These are phyloP conservation scores for Pichia kluyveri DNA, from an alignment of 805 yeast genomes.

Conservation along the genomic window DNA sequence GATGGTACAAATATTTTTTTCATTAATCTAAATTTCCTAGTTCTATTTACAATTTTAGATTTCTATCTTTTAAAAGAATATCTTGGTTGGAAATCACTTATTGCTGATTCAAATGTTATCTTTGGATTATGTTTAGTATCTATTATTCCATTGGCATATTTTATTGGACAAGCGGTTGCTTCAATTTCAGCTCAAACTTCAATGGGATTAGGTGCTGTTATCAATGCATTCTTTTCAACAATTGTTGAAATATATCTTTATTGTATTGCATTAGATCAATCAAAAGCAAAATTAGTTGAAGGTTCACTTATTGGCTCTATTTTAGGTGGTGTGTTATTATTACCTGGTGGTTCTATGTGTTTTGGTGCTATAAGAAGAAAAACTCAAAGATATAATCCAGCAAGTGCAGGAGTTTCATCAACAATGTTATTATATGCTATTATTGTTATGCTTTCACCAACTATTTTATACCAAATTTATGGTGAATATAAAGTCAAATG, in stretches of 20 bases:
- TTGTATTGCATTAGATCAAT: slow-evolving; percentile 80
- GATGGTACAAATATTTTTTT: slow-evolving; percentile 94
- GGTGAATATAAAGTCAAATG: slow-evolving; percentile 81
- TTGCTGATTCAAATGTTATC: slow-evolving; percentile 56
- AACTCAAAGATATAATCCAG: slow-evolving; percentile 91
- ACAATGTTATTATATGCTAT: slow-evolving; percentile 90
- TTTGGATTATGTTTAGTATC: slow-evolving; percentile 74
- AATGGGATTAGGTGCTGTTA: slow-evolving; percentile 98
- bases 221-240: slow-evolving; percentile 95
- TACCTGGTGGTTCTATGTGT: slow-evolving; percentile 96
- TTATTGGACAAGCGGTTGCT: slow-evolving; percentile 99
- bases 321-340: slow-evolving; percentile 78
- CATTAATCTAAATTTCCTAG: slow-evolving; percentile 73
- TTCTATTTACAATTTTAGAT: slow-evolving; percentile 74
- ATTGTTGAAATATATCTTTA: slow-evolving; percentile 88
- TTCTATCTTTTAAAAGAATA: slow-evolving; percentile 52
- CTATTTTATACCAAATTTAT: slow-evolving; percentile 79
- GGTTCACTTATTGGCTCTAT: slow-evolving; percentile 94
- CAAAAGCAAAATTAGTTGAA: slow-evolving; percentile 84
- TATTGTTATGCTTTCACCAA: slow-evolving; percentile 87
- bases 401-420: slow-evolving; percentile 94
- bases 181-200: slow-evolving; percentile 97
- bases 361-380: slow-evolving; percentile 91
- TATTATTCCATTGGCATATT: slow-evolving; percentile 89
- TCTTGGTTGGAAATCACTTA: slow-evolving; percentile 28